phyloP scores from a whole-genome alignment of 345 rosid genomes.

The Orychophragmus violaceus region DNA sequence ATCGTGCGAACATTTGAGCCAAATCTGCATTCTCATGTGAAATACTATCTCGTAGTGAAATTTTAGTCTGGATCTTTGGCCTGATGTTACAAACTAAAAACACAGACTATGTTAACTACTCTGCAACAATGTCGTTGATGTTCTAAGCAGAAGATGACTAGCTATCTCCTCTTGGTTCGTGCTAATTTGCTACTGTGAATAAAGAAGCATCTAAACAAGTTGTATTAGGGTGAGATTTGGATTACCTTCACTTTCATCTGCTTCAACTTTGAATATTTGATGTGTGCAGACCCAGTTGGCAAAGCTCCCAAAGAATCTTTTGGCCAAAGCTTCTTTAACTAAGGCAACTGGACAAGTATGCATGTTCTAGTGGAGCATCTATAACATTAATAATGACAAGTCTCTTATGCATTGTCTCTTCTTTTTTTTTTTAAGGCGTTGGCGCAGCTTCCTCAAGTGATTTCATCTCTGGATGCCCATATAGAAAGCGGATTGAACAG shows the following conservation, averaged over 20 bases:
- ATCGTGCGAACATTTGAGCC: neutral
- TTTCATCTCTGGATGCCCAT: constrained; percentile 75
- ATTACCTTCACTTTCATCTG: neutral
- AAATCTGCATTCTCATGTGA: neutral
- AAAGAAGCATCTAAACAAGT: neutral
- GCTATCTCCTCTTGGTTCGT: neutral
- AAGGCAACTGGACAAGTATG: constrained; percentile 74
- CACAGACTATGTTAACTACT: neutral
- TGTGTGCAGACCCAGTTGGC: constrained; percentile 50
- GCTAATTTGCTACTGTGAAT: neutral
- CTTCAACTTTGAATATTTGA: neutral
- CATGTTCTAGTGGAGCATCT: constrained; percentile 1
- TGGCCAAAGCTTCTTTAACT: constrained; percentile 61
- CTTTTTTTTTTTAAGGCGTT: constrained; percentile 38
- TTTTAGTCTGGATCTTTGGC: neutral
- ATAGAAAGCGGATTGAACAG: constrained; percentile 69
- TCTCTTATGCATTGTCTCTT: neutral
- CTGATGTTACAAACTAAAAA: neutral
- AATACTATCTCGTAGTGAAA: neutral
- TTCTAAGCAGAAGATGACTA: neutral
- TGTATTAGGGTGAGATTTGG: neutral
- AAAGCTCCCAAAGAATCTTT: constrained; percentile 76
- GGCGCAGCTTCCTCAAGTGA: constrained; percentile 74
- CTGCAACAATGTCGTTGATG: neutral
- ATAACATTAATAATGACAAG: neutral